A percentile compares a stretch with the other conserved stretches of the same genome.
Conservation (phyloP, 805 yeast species). For the Sungouiozyma intestinalis region DNA sequence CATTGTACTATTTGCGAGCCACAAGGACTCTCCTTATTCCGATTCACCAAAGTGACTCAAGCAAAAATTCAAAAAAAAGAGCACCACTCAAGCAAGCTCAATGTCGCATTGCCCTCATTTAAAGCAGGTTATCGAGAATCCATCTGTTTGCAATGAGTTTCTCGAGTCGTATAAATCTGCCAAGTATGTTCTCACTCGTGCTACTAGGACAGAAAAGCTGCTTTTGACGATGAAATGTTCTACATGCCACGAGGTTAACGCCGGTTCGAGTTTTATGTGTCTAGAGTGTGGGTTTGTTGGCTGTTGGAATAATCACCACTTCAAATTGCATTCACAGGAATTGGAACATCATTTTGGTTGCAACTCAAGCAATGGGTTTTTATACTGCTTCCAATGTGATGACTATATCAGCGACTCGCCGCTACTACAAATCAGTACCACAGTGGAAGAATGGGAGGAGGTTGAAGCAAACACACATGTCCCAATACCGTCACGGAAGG, state of each 20-base stretch:
- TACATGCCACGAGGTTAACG: slow-evolving; percentile 22
- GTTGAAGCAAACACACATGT: slow-evolving; percentile 13
- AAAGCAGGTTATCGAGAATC: slow-evolving; percentile 25
- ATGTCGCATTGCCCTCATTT: slow-evolving; percentile 27
- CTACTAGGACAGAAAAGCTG: slow-evolving; percentile 12
- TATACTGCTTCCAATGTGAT: slow-evolving; percentile 73
- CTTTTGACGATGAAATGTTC: slow-evolving; percentile 20
- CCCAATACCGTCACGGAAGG: slow-evolving; percentile 38
- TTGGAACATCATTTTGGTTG: slow-evolving; percentile 52
- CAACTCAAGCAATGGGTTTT: slow-evolving; percentile 53
- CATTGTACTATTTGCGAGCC: too few relatives aligned
- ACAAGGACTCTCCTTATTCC: too few relatives aligned
- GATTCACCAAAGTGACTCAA: too few relatives aligned
- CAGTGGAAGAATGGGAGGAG: slow-evolving; percentile 23
- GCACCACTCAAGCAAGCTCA: neutral
- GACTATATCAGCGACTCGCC: slow-evolving; percentile 55
- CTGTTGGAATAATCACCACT: slow-evolving; percentile 45
- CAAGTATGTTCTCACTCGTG: slow-evolving; percentile 16
- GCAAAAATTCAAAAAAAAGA: neutral
- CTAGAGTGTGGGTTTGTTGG: slow-evolving; percentile 72
- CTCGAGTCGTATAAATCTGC: slow-evolving; percentile 22
- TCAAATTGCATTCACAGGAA: slow-evolving; percentile 36
- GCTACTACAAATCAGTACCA: slow-evolving; percentile 22
- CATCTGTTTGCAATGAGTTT: slow-evolving; percentile 9
- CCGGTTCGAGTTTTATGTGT: slow-evolving; percentile 45